phyloP scores from a whole-genome alignment of 2,329 filamentous ascomycete species.

The Cytospora leucostoma region DNA sequence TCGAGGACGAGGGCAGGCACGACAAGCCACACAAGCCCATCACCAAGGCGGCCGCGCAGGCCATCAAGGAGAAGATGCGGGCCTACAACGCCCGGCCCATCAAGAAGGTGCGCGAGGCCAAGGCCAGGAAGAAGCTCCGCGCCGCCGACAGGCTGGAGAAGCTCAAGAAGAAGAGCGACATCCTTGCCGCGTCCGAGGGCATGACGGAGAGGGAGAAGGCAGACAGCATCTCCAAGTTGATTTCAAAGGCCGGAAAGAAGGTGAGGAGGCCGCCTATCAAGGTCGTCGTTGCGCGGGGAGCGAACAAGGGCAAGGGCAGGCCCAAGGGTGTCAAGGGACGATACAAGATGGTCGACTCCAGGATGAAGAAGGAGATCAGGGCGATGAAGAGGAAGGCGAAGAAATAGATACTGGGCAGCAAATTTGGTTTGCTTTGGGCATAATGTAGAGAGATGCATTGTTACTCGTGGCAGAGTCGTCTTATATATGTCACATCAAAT shows the following conservation, averaged over 20 bases:
- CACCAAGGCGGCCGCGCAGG: constrained; percentile 81
- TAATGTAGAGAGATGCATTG: not conserved
- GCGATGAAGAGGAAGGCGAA: constrained; percentile 78
- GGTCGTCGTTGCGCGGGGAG: constrained; percentile 83
- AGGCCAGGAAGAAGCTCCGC: constrained; percentile 96
- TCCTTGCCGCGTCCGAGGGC: constrained; percentile 84
- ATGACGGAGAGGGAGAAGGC: constrained; percentile 97
- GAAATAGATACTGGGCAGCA: constrained; percentile 51
- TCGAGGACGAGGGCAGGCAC: constrained; percentile 87
- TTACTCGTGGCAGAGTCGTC: not conserved
- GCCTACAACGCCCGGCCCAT: constrained; percentile 94
- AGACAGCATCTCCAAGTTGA: constrained; percentile 75
- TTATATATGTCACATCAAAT: no score
- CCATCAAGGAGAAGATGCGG: constrained; percentile 92
- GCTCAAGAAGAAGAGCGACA: constrained; percentile 93
- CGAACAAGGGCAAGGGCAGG: constrained; percentile 35
- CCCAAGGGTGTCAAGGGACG: constrained; percentile 38
- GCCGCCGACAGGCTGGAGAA: constrained; percentile 89
- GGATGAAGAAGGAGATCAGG: constrained; percentile 95
- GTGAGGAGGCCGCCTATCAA: constrained; percentile 82
- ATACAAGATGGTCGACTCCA: constrained; percentile 94
- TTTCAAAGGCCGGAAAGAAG: constrained; percentile 81
- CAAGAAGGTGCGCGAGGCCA: constrained; percentile 98
- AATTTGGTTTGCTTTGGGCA: not conserved
- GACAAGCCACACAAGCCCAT: constrained; percentile 87